A percentile compares a stretch with the other conserved stretches of the same genome.
Conservation (phyloP, 768 basidiomycete genomes). For the Mycena crocata region DNA sequence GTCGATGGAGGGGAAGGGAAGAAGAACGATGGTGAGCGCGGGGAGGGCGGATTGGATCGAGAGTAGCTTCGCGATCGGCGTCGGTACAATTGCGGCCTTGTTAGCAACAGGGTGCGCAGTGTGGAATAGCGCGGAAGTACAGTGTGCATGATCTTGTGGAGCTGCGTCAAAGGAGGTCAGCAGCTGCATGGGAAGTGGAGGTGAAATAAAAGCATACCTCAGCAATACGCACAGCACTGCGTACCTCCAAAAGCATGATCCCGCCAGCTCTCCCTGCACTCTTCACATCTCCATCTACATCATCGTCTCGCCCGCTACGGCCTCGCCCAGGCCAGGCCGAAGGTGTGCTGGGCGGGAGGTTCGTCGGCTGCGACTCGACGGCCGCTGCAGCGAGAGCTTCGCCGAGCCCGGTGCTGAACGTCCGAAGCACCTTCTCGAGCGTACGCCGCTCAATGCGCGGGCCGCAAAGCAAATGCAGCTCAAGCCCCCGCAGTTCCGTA, state of each 20-base stretch:
- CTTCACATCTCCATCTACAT: not conserved
- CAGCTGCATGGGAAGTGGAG: not conserved
- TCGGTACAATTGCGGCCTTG: constrained; percentile 2
- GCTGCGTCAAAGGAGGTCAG: constrained; percentile 1
- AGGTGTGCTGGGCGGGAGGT: constrained; percentile 1
- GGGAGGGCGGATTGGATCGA: constrained; percentile 11
- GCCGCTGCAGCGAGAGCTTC: constrained; percentile 12
- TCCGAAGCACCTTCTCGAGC: constrained; percentile 32
- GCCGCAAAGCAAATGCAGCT: constrained; percentile 29
- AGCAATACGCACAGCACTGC: constrained; percentile 22
- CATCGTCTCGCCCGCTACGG: not conserved
- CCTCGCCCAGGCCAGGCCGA: constrained; percentile 12
- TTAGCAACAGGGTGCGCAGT: constrained; percentile 28
- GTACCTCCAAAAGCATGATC: constrained; percentile 29
- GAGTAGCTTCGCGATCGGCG: not conserved
- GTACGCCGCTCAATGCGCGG: constrained; percentile 32
- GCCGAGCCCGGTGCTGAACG: constrained; percentile 19
- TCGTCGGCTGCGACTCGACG: not conserved
- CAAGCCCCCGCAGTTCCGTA: not conserved
- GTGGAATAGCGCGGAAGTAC: constrained; percentile 31
- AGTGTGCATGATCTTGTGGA: constrained; percentile 23
- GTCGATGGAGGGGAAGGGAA: constrained; percentile 21
- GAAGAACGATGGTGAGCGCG: constrained; percentile 15
- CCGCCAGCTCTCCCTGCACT: not conserved
- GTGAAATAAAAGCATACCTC: constrained; percentile 22